phyloP scores from a whole-genome alignment of 2,329 filamentous ascomycete genomes.

The Dothiorella sarmentorum region DNA sequence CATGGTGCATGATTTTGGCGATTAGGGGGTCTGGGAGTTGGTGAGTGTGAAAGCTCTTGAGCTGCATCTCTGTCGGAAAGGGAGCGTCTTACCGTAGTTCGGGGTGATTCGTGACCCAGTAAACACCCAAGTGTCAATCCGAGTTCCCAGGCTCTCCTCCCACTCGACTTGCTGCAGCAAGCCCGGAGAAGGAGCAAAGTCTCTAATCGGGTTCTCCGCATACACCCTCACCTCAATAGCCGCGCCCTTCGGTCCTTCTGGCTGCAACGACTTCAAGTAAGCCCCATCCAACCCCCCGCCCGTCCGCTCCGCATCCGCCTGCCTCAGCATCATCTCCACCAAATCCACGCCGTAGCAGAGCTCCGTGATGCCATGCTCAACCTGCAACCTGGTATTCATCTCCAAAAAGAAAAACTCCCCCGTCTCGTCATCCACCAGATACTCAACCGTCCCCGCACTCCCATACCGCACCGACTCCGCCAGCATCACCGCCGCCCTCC shows the following conservation, averaged over 20 bases:
- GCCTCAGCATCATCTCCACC: conserved; percentile 54
- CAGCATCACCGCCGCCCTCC: conserved; percentile 67
- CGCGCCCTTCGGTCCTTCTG: conserved; percentile 41
- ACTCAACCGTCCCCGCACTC: conserved; percentile 88
- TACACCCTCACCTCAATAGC: conserved; percentile 56
- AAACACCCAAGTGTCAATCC: conserved; percentile 63
- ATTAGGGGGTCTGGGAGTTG: conserved; percentile 48
- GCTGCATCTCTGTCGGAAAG: not conserved
- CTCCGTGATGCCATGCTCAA: conserved; percentile 58
- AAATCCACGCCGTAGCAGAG: conserved; percentile 54
- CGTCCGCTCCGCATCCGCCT: conserved; percentile 50
- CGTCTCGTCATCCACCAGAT: conserved; percentile 77
- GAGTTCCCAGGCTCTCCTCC: conserved; percentile 46
- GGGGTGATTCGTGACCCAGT: conserved; percentile 56
- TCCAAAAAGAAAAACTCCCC: conserved; percentile 70
- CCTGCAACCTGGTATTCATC: conserved; percentile 55
- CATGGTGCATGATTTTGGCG: conserved; percentile 58
- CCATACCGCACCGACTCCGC: conserved; percentile 62
- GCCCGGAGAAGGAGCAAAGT: conserved; percentile 59
- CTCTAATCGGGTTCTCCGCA: conserved; percentile 56
- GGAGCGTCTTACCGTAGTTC: conserved; percentile 44
- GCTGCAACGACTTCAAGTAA: conserved; percentile 43
- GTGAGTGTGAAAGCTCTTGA: not conserved
- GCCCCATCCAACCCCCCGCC: conserved; percentile 45
- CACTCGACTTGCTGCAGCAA: conserved; percentile 56